phyloP scores from a whole-genome alignment of 2,329 filamentous ascomycete species.

The Penicillium sclerotiorum region DNA sequence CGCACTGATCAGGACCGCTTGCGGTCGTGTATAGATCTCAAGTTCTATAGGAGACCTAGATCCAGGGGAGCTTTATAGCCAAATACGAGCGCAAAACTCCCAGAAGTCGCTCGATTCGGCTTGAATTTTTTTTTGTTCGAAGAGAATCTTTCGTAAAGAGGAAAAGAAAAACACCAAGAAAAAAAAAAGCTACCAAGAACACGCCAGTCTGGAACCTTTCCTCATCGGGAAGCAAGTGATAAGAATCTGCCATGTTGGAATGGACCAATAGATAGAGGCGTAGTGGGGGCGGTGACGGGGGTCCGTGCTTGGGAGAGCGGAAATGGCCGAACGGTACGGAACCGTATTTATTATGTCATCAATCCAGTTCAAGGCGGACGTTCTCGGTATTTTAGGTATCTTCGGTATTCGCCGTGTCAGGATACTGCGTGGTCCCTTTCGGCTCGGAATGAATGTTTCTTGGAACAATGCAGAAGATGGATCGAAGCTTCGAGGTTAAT shows the following conservation, averaged over 20 bases:
- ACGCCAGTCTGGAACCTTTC: constrained; percentile 24
- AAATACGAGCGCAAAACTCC: constrained; percentile 59
- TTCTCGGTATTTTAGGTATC: not conserved
- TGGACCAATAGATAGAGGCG: not conserved
- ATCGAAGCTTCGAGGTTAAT: constrained; percentile 22
- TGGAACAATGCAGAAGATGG: constrained; percentile 8
- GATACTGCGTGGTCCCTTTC: not conserved
- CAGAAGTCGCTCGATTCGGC: constrained; percentile 56
- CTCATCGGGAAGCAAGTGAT: constrained; percentile 18
- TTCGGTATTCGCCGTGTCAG: not conserved
- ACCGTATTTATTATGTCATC: not conserved
- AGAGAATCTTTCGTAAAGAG: constrained; percentile 9
- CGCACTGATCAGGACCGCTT: constrained; percentile 6
- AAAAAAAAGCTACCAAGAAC: constrained; percentile 2
- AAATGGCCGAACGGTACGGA: not conserved
- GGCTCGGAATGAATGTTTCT: not conserved
- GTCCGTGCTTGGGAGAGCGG: not conserved
- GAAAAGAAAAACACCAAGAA: constrained; percentile 15
- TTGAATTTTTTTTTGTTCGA: constrained; percentile 15
- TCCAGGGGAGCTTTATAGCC: constrained; percentile 50
- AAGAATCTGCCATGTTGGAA: constrained; percentile 2
- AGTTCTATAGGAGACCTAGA: not conserved
- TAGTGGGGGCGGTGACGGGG: constrained; percentile 1
- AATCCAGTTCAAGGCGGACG: too few relatives aligned
- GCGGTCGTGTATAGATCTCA: constrained; percentile 2